Conservation (phyloP, 305 asterid species). For the Rubia peregrina region DNA sequence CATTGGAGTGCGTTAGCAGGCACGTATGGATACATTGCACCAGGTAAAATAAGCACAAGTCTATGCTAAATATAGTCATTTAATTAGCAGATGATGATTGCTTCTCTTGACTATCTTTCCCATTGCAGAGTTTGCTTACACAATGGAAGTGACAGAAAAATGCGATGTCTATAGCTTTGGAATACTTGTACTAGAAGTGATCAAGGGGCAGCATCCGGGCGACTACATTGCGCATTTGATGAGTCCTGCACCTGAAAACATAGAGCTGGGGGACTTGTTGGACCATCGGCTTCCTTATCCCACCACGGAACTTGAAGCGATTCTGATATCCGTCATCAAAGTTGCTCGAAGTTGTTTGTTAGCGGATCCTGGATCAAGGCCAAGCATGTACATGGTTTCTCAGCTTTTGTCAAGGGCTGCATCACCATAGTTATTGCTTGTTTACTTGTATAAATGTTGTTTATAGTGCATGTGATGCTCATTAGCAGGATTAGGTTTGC, state of each 20-base stretch:
- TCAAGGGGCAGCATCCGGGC: slow-evolving; percentile 31
- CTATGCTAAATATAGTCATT: not conserved
- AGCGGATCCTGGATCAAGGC: slow-evolving; percentile 18
- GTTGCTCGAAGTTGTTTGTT: slow-evolving; percentile 14
- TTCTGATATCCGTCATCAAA: slow-evolving; percentile 16
- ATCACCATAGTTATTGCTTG: not conserved
- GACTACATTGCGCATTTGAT: slow-evolving; percentile 14
- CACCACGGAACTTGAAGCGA: slow-evolving; percentile 10
- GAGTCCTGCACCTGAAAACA: slow-evolving; percentile 14
- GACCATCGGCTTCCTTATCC: slow-evolving; percentile 20
- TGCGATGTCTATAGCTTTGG: slow-evolving; percentile 37
- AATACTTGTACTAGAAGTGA: slow-evolving; percentile 29
- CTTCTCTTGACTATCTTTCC: too few species aligned
- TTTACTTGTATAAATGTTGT: not conserved
- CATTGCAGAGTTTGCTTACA: slow-evolving; percentile 31
- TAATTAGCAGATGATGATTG: too few species aligned
- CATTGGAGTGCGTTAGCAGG: slow-evolving; percentile 28
- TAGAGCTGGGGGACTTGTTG: slow-evolving; percentile 14
- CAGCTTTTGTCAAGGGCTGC: slow-evolving; percentile 1
- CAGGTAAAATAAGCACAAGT: slow-evolving; percentile 17
- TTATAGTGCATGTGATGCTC: not conserved
- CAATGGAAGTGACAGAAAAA: slow-evolving; percentile 30
- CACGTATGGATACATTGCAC: slow-evolving; percentile 33
- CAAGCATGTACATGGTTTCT: slow-evolving; percentile 19
- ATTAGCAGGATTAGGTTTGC: not conserved